Base-by-base conservation (phyloP, 2,329 filamentous ascomycete genomes). In the Ascomycota sp. region DNA sequence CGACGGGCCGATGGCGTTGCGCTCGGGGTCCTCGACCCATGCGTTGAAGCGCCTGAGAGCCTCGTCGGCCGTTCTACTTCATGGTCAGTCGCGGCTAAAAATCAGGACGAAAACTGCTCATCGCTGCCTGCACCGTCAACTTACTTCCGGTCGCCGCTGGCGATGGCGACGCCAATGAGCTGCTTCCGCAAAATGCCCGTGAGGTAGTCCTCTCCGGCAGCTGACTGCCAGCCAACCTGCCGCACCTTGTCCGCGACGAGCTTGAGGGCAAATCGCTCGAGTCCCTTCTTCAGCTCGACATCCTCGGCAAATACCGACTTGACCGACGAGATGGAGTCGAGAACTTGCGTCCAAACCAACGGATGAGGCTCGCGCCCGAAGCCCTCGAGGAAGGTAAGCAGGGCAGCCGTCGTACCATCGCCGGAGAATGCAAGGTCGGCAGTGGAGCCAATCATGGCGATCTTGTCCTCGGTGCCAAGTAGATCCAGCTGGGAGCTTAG, bases 361-460 rank as follows among this genome's bases (percentile, higher is more conserved):
- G 83, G 84, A 52, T 86, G 82, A 1, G 66, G 66, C 56, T 98
- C 89, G 34, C 67, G 61, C 39, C 72, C 65, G 54, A 95, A 84
- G n/a, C 78, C 77, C 51, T 92, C 71, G 9, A 92, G 58, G 45
- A 98, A 78, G 9, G 78, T 73, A 25, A 98, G 61, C 9, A 98
- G 64, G 7, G 79, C 78, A 21, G 82, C 63, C 0, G 84, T 92
- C 4, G 72, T 80, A 33, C 77, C 76, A 48, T 89, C 72, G 16
- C 89, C 89, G 37, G 89, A 79, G 39, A 91, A 72, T 28, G 89
- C 83, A 41, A 95, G 68, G 33, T 89, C 83, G 32, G 79, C 78
- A 13, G 86, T 82, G 46, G 92, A 91, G 39, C 81, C 83, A 38
- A 93, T 71, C 34, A 93, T 70, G 29, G 82, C 81, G 45, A 95